Evolutionary conservation across 345 rosid genomes (phyloP), one percentile per base, ranked within the genome.

Genomic region (Arabidopsis suecica): DNA sequence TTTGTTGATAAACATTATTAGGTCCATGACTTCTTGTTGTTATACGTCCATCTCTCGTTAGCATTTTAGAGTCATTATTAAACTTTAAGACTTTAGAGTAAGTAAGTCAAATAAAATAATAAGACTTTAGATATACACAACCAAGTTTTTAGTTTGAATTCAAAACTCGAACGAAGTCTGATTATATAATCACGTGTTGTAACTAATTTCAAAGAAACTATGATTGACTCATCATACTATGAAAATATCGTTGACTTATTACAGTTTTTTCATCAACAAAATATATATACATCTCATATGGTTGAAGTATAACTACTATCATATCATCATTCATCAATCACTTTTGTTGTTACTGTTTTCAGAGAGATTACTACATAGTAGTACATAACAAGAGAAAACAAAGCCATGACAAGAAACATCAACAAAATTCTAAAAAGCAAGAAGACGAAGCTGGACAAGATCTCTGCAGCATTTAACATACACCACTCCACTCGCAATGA

Each of bases 391-490:
- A 49, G n/a, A 74, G 41, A 50, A 74, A 60, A 37, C 65, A 22
- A 56, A 74, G 32, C 7, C 57, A 45, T 12, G 67, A 37, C 60
- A 57, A 74, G 60, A 38, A 75, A 68, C 68, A 68, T 68, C 2
- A 61, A 68, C 40, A 75, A 75, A 68, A 75, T 11, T 60, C 62
- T 69, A 54, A 76, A 76, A 44, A 44, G 69, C 32, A 76, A 76
- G 75, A 76, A 69, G 74, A 76, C 79, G 70, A 76, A 44, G 63
- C 40, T 49, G 68, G 58, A 49, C 78, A 75, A 74, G 54, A 76
- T 68, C 57, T 76, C 79, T 61, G 69, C 74, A 75, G 20, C 69
- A 68, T 32, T 51, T 60, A 60, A 67, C 79, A 75, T 40, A 42
- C 63, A 61, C 79, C 74, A 68, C 55, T 59, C 36, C 68, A 60